Evolutionary conservation across 1,139 yeast species (phyloP).

Genomic region (Barnettozyma hawaiiensis): DNA sequence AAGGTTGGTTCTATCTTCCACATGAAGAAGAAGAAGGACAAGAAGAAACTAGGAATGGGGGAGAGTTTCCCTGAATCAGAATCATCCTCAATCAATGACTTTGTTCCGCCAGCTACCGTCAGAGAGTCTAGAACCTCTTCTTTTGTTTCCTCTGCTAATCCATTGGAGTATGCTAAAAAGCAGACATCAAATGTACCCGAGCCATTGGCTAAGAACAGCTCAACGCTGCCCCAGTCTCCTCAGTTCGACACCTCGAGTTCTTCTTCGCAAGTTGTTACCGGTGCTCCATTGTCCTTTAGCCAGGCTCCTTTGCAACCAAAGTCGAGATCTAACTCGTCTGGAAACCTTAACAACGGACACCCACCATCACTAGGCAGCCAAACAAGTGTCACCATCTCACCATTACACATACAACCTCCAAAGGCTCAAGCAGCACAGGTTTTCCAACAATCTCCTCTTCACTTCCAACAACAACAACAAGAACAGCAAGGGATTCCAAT

Average conservation of each 20-base stretch:
- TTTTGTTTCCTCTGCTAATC: slow-evolving; percentile 13
- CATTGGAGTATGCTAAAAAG: slow-evolving; percentile 1
- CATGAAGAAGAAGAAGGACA: slow-evolving; percentile 44
- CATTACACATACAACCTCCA: slow-evolving; percentile 9
- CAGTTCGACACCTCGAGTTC: slow-evolving; percentile 2
- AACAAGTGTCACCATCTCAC: slow-evolving; percentile 1
- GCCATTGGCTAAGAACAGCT: slow-evolving; percentile 14
- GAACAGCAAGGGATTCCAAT: slow-evolving; percentile 1
- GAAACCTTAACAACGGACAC: slow-evolving; percentile 6
- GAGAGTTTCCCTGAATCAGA: slow-evolving; percentile 23
- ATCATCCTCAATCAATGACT: slow-evolving; percentile 19
- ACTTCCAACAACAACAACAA: slow-evolving; percentile 2
- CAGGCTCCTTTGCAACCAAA: slow-evolving; percentile 27
- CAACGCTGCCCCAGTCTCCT: slow-evolving; percentile 3
- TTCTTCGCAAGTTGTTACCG: not conserved
- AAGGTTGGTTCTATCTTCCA: slow-evolving; percentile 83
- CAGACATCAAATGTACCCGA: slow-evolving; percentile 10
- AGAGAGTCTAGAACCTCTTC: slow-evolving; percentile 23
- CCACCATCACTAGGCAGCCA: slow-evolving; percentile 6
- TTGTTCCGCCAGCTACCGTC: slow-evolving; percentile 9
- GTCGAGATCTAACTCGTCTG: slow-evolving; percentile 16
- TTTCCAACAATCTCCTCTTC: slow-evolving; percentile 7
- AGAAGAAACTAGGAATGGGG: slow-evolving; percentile 12
- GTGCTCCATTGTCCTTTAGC: slow-evolving; percentile 19
- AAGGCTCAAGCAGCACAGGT: slow-evolving; percentile 10